Base-by-base conservation (phyloP, 2,329 filamentous ascomycete species). In the Stachybotrys elegans region DNA sequence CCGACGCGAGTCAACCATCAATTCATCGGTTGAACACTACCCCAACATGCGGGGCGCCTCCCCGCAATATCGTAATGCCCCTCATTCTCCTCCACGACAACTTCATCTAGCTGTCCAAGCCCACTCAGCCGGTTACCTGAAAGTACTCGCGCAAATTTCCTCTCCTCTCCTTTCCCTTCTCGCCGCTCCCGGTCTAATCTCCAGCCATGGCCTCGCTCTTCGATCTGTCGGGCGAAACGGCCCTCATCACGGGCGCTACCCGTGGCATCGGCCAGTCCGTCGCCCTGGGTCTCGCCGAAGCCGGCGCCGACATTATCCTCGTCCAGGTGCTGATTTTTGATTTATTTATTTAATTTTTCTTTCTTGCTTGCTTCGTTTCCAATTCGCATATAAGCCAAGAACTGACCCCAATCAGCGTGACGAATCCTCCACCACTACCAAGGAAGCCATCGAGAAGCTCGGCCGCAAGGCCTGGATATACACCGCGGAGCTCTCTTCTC, bases 401-500 rank as follows among this genome's bases (percentile, higher is more conserved):
- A n/a, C n/a, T n/a, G n/a, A n/a, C n/a, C n/a, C 5, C 35, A n/a
- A n/a, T 11, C 43, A 75, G 71, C 63, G 73, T 40, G 68, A 72
- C 47, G 62, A 64, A 13, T 58, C 59, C 14, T 60, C 61, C 22
- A 69, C 64, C 4, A 57, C 62, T 29, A 91, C 86, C 8, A 78
- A 81, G 54, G 60, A 78, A 32, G 71, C 74, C 12, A 75, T 91
- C 56, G 76, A 81, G 58, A 69, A 74, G 31, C 75, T 88, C 6
- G 83, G 83, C 48, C 81, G 85, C 51, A 82, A 78, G 59, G 81
- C 76, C 36, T 69, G 65, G 44, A 81, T 90, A 58, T 86, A 88
- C 69, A 79, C 74, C 2, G 81, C 81, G 16, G 86, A 92, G 65
- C 79, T 91, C 21, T 71, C 80, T 31, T 80, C 75, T 3, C 61